A percentile compares a stretch with the other conserved stretches of the same genome.
Conservation (phyloP, 177 flowering plant genomes). For the Vitis hybrid region DNA sequence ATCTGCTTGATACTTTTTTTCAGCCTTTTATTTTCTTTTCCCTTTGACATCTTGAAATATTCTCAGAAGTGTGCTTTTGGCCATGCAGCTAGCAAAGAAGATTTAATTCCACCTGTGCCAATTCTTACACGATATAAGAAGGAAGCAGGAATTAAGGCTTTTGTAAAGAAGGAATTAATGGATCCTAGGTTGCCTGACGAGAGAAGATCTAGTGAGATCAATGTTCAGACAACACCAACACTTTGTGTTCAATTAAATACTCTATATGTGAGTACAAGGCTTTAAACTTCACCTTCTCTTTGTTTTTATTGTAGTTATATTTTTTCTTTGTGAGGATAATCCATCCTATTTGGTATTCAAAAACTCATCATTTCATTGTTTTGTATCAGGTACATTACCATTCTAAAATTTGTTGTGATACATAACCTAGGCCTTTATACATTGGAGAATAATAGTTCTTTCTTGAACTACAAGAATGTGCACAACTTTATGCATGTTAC, state of each 20-base stretch:
- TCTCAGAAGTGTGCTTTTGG: constrained; percentile 8
- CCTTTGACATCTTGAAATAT: background rate
- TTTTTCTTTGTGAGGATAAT: background rate
- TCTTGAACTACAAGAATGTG: too few relatives aligned
- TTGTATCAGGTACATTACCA: background rate
- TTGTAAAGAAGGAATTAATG: constrained; percentile 81
- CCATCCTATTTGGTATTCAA: background rate
- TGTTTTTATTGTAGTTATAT: too few relatives aligned
- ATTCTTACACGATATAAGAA: constrained; percentile 82
- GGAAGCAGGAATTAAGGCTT: constrained; percentile 90
- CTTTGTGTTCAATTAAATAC: constrained; percentile 92
- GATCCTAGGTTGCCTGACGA: constrained; percentile 77
- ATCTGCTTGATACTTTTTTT: background rate
- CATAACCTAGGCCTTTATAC: background rate
- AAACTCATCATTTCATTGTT: background rate
- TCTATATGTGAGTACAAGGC: constrained; percentile 64
- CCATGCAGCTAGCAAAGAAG: constrained; percentile 80
- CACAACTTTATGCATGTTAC: background rate
- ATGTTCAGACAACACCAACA: constrained; percentile 60
- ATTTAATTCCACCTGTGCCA: constrained; percentile 90
- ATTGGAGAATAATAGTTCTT: background rate
- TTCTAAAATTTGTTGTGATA: background rate
- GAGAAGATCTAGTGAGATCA: constrained; percentile 67
- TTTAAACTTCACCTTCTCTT: constrained; percentile 9
- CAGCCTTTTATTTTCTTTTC: background rate